These are phyloP conservation scores for Stenocarpella maydis DNA, from an alignment of 2,329 filamentous ascomycete species.

Conservation along the genomic window DNA sequence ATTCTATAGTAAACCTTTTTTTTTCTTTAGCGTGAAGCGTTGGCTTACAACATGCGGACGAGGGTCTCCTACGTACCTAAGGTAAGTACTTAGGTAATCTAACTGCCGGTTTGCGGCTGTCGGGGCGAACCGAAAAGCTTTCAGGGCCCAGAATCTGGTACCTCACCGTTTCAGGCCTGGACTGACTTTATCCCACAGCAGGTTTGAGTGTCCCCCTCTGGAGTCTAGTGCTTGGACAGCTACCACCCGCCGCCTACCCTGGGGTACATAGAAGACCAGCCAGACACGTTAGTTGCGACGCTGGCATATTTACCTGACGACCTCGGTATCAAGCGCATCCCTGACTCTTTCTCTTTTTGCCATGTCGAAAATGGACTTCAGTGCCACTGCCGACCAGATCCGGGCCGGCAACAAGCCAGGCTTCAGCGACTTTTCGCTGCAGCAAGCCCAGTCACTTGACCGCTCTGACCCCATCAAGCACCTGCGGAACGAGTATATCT, in stretches of 20 bases:
- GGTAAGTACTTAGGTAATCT: no score
- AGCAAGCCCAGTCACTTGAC: conserved; percentile 64
- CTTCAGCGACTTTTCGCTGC: conserved; percentile 58
- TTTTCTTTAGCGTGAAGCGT: no score
- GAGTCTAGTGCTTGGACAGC: no score
- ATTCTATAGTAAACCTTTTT: no score
- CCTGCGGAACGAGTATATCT: conserved; percentile 76
- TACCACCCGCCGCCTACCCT: no score
- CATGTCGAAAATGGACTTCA: conserved; percentile 48
- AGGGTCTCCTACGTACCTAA: no score
- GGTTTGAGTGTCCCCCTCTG: no score
- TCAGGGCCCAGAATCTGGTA: neutral
- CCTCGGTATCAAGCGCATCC: neutral
- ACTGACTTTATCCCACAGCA: neutral
- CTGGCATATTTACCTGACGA: neutral
- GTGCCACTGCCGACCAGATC: conserved; percentile 49
- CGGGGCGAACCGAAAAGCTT: conserved; percentile 22
- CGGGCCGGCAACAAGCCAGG: conserved; percentile 50
- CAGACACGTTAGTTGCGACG: neutral
- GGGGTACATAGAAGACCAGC: conserved; percentile 14
- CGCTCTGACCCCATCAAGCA: conserved; percentile 65
- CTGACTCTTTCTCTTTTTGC: neutral
- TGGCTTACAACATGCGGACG: no score
- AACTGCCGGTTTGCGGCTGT: no score
- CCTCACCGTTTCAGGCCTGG: conserved; percentile 11